Evolutionary conservation across 2,329 filamentous ascomycete species (phyloP).

Genomic region (Talaromyces funiculosus): DNA sequence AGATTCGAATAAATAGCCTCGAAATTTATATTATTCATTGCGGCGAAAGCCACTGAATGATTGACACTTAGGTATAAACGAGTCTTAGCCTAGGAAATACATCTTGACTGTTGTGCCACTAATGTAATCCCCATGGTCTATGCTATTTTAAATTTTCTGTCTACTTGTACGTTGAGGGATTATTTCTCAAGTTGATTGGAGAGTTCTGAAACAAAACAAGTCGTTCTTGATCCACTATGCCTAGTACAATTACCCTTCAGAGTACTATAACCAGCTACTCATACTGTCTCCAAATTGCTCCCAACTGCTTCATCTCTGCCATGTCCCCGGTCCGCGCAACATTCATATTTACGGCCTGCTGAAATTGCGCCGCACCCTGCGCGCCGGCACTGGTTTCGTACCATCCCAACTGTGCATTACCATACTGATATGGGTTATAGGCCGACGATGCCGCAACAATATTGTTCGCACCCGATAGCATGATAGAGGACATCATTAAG

Average conservation of each 20-base stretch:
- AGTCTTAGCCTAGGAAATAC: too few relatives aligned
- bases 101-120: too few relatives aligned
- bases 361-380: conserved; percentile 11
- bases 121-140: too few relatives aligned
- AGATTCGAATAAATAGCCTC: too few relatives aligned
- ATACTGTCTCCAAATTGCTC: conserved; percentile 9
- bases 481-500: conserved; percentile 6
- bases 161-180: not conserved
- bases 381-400: conserved; percentile 8
- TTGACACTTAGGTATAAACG: too few relatives aligned
- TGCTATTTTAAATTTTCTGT: too few relatives aligned
- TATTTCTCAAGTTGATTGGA: not conserved
- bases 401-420: conserved; percentile 4
- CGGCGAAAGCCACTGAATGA: too few relatives aligned
- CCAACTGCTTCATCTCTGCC: conserved; percentile 10
- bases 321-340: conserved; percentile 10
- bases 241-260: not conserved
- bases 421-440: not conserved
- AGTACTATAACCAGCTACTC: not conserved
- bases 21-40: too few relatives aligned
- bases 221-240: not conserved
- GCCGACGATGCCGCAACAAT: not conserved
- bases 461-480: conserved; percentile 7
- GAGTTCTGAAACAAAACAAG: not conserved
- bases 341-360: conserved; percentile 8